Evolutionary conservation across 1,139 yeast genomes (phyloP).

Genomic region (Candida tunisiensis): DNA sequence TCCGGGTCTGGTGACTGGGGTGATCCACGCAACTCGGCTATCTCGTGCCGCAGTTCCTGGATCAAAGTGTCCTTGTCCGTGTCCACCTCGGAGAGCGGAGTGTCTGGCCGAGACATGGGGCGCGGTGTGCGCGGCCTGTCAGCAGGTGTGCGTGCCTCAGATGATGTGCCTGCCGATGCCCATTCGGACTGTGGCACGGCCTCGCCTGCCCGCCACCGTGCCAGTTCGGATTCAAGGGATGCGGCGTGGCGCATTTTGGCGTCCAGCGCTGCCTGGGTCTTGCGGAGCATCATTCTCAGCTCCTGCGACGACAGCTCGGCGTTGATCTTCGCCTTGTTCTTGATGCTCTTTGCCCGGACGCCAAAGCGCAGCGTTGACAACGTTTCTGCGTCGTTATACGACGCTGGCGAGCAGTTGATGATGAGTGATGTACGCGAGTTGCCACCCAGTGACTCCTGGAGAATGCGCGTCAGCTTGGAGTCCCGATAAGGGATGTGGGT

Average conservation of each 20-base stretch:
- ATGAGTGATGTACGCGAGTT: constrained; percentile 70
- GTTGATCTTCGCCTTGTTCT: constrained; percentile 52
- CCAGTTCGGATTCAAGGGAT: constrained; percentile 34
- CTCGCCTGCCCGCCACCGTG: constrained; percentile 31
- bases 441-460: constrained; percentile 80
- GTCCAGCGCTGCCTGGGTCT: constrained; percentile 31
- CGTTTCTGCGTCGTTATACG: constrained; percentile 48
- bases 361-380: constrained; percentile 71
- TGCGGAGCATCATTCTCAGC: constrained; percentile 31
- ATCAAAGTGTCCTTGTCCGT: constrained; percentile 16
- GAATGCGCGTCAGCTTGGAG: constrained; percentile 64
- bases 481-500: constrained; percentile 58
- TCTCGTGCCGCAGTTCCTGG: constrained; percentile 5
- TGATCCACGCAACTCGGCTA: constrained; percentile 1
- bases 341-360: constrained; percentile 54
- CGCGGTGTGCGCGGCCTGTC: neutral
- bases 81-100: constrained; percentile 4
- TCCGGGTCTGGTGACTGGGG: neutral
- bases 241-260: constrained; percentile 27
- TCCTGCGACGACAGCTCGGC: constrained; percentile 47
- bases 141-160: neutral
- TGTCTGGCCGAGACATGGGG: constrained; percentile 1
- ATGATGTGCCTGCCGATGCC: constrained; percentile 6
- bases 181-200: constrained; percentile 19
- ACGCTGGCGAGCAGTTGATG: constrained; percentile 61